phyloP scores from a whole-genome alignment of 768 basidiomycete species.

The Mrakia frigida region DNA sequence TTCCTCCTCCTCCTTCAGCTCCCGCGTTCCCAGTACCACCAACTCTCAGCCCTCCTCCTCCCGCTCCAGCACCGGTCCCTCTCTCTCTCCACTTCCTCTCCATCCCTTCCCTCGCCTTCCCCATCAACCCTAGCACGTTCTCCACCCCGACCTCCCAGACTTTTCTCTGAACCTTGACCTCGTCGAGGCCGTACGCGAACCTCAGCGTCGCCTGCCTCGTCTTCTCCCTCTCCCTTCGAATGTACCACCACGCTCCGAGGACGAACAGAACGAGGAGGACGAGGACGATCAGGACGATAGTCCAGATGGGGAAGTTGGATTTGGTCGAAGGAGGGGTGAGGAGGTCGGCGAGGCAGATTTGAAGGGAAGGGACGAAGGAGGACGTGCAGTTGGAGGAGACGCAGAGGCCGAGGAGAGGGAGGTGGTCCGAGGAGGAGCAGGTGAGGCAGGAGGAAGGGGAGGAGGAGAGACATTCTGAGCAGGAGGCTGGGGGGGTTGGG shows the following conservation, averaged over 20 bases:
- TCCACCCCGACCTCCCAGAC: constrained; percentile 6
- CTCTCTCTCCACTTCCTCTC: constrained; percentile 19
- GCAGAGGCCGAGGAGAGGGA: constrained; percentile 64
- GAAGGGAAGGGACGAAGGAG: constrained; percentile 62
- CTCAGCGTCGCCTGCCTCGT: constrained; percentile 19
- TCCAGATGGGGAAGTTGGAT: constrained; percentile 55
- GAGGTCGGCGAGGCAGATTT: constrained; percentile 72
- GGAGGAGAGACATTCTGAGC: constrained; percentile 68
- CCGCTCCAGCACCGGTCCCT: not conserved
- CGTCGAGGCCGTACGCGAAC: constrained; percentile 24
- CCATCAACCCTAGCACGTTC: constrained; percentile 18
- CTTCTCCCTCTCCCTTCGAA: constrained; percentile 1
- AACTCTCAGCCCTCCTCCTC: not conserved
- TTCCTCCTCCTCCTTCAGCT: not conserved
- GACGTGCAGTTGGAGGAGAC: constrained; percentile 58
- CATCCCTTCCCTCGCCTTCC: constrained; percentile 9
- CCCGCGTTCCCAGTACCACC: not conserved
- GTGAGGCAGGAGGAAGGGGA: constrained; percentile 66
- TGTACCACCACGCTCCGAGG: constrained; percentile 8
- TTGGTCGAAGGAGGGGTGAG: constrained; percentile 54
- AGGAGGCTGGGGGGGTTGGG: constrained; percentile 47
- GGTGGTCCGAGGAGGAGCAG: constrained; percentile 60
- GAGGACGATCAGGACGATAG: constrained; percentile 65
- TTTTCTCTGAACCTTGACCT: constrained; percentile 22
- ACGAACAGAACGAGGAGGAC: constrained; percentile 58